A percentile compares a stretch with the other conserved stretches of the same genome.
phyloP scores from a whole-genome alignment of 441 rosid species.

The Syzygium syzygioides region DNA sequence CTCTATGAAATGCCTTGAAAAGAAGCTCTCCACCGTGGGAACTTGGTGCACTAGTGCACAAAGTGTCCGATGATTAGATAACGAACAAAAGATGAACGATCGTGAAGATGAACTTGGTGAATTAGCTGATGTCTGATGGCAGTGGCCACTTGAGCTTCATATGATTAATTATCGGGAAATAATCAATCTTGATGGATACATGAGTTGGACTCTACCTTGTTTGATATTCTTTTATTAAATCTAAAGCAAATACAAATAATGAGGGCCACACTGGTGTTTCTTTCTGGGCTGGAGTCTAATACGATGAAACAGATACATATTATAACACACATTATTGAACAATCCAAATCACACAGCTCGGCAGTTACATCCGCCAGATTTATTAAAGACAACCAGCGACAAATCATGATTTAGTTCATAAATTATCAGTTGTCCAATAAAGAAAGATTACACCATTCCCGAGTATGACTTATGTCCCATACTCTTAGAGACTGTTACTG shows the following conservation, averaged over 20 bases:
- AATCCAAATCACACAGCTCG: slow-evolving; percentile 1
- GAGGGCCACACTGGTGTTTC: background rate
- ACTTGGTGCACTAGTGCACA: background rate
- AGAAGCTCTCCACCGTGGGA: background rate
- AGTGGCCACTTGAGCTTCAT: background rate
- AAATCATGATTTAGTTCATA: background rate
- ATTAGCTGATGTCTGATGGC: background rate
- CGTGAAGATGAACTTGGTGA: background rate
- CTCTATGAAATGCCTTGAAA: background rate
- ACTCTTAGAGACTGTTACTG: background rate
- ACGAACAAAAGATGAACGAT: background rate
- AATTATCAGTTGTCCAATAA: background rate
- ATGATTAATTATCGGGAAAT: background rate
- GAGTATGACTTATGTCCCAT: background rate
- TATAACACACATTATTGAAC: background rate
- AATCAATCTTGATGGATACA: background rate
- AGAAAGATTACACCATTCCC: background rate
- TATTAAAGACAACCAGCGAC: background rate
- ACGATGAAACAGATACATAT: background rate
- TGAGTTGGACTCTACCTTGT: background rate
- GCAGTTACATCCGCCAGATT: background rate
- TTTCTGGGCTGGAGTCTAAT: background rate
- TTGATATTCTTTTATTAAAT: background rate
- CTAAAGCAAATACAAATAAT: background rate
- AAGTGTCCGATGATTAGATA: background rate